Evolutionary conservation across 352 stramenopile species (phyloP), one percentile per base, ranked within the genome.

Genomic region (Phytophthora pseudosyringae): DNA sequence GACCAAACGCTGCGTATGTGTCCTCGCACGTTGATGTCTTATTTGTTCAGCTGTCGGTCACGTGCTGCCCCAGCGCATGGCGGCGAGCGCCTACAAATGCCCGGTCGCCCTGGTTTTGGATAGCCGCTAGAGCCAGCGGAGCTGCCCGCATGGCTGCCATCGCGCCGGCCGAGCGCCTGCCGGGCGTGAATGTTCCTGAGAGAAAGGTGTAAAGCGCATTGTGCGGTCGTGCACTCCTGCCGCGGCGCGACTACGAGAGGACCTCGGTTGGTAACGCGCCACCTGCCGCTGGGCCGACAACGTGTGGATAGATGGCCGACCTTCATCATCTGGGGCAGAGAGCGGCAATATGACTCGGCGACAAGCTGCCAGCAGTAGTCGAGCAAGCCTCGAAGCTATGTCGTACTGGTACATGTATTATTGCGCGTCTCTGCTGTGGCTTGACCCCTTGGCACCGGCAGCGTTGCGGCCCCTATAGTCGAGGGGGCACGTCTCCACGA

Each of bases 21-120:
- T 65, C 55, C 54, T 59, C 40, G 62, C 39, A 65, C 55, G 35
- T 60, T 62, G 49, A 43, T 52, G 57, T 54, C 41, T 71, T 67
- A 63, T 61, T 64, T 53, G 21, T 49, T 62, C 64, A 71, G 57
- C 50, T 72, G 55, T 60, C n/a, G 15, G 55, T 45, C 56, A 64
- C 48, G 62, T 60, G 46, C 55, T 41, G 33, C 26, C 38, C 33
- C 11, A 46, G 31, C n/a, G 25, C 43, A 55, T 70, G 45, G 39
- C 33, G 33, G 18, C 28, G 13, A 61, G 21, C 58, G 29, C 3
- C 26, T n/a, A 59, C 49, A 39, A 59, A 49, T 35, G 45, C 11
- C 40, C 44, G 31, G 41, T 36, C 38, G 57, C 25, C 56, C 49
- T 60, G 56, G 63, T 64, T 71, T 55, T 67, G 58, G 64, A 58